Evolutionary conservation across 2,329 filamentous ascomycete genomes (phyloP), one percentile per base, ranked within the genome.

Genomic region (Aspergillus sp.): DNA sequence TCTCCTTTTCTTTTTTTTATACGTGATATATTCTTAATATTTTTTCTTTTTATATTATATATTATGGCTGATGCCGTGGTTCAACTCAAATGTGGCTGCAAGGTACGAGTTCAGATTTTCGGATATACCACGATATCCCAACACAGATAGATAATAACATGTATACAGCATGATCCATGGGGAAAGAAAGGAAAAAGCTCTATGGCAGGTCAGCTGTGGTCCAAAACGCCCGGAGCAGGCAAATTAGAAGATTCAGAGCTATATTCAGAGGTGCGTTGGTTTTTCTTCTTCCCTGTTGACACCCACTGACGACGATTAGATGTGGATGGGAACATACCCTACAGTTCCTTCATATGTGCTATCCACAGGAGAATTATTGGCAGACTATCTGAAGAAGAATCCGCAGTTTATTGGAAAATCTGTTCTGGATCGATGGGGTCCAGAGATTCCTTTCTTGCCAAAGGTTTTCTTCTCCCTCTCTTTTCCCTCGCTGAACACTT

Each of bases 291-390:
- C 19, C 19, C 2, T 4, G 4, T 19, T 19, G 19, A 19, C 19
- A 19, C 19, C 19, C 19, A 19, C 19, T 19, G 19, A 19, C 19
- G 19, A 19, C 19, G 19, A 8, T 6, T 33, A 70, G 67, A 81
- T 85, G 75, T 89, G 85, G 85, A 85, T 89, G 71, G 85, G 84
- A 4, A 88, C 86, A 36, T 88, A 90, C 58, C 84, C 85, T 0
- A 79, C 80, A 33, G 77, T 84, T 27, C 85, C 85, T 0, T 85
- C 82, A 1, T 78, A 79, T 42, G 71, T 86, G 1, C 67, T 85
- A 11, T 69, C 72, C 19, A 83, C 78, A 0, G 81, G 79, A 27
- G 78, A 88, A 59, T 70, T 77, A 27, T 75, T 90, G 1, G 76
- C 81, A 49, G 76, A 85, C 19, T 76, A 86, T 11, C 67, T 90